Percentiles rank a stretch among this genome's conserved stretches.
These are phyloP conservation scores for Trametes pubescens DNA, from an alignment of 1,284 basidiomycete species.

Conservation along the genomic window DNA sequence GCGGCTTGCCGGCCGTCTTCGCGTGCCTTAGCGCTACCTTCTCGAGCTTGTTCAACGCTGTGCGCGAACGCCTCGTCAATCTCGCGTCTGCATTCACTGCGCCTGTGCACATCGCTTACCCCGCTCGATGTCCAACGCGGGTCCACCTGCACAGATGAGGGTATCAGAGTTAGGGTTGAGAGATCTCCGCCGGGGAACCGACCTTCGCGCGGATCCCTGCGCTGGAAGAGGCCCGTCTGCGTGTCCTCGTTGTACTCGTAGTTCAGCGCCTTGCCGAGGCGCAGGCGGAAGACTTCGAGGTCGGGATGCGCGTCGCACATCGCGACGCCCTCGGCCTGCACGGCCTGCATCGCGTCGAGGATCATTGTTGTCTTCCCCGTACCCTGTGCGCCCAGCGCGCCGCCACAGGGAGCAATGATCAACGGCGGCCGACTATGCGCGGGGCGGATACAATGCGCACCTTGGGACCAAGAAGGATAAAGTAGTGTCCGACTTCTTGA, in stretches of 20 bases:
- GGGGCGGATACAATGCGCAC: constrained; percentile 43
- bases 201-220: constrained; percentile 86
- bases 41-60: constrained; percentile 84
- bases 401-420: constrained; percentile 7
- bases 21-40: constrained; percentile 81
- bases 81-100: neutral
- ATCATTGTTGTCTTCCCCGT: constrained; percentile 83
- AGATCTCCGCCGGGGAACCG: neutral
- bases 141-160: constrained; percentile 59
- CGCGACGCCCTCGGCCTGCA: constrained; percentile 73
- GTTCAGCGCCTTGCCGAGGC: constrained; percentile 82
- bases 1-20: constrained; percentile 64
- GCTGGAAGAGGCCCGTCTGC: constrained; percentile 80
- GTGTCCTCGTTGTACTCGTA: constrained; percentile 86
- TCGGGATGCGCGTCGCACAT: constrained; percentile 70
- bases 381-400: constrained; percentile 46
- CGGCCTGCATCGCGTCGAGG: constrained; percentile 79
- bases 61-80: neutral
- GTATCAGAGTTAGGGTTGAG: constrained; percentile 5
- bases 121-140: constrained; percentile 84
- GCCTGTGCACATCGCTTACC: constrained; percentile 48
- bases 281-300: constrained; percentile 78
- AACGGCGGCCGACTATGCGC: constrained; percentile 3
- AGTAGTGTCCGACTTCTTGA: constrained; percentile 76
- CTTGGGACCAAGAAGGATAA: constrained; percentile 80